Evolutionary conservation across 192 early-diverging fungal species (phyloP).

Genomic region (Nowakowskiella sp.): DNA sequence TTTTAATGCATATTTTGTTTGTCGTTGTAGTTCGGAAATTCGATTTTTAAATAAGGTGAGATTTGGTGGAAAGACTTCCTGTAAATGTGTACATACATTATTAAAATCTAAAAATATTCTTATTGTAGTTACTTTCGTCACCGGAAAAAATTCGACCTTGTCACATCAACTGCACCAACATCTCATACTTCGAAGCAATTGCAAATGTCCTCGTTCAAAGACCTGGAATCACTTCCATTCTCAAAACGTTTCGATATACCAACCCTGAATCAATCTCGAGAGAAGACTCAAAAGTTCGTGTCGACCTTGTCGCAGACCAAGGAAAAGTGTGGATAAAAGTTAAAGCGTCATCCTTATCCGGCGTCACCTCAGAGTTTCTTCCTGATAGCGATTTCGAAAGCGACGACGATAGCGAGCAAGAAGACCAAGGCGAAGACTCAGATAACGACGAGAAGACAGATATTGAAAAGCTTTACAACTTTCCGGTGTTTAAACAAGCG

Average conservation of each 20-base stretch:
- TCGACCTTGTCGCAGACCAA: slow-evolving; percentile 23
- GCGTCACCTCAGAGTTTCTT: slow-evolving; percentile 16
- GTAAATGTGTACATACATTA: too few species aligned
- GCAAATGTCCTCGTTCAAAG: slow-evolving; percentile 6
- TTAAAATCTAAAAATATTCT: too few species aligned
- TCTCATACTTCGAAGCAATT: slow-evolving; percentile 26
- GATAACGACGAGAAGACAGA: background rate
- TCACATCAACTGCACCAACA: slow-evolving; percentile 30
- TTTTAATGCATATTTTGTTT: too few species aligned
- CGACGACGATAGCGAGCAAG: slow-evolving; percentile 10
- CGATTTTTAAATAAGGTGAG: too few species aligned
- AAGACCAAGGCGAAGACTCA: slow-evolving; percentile 7
- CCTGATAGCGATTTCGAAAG: slow-evolving; percentile 11
- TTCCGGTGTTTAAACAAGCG: slow-evolving; percentile 28
- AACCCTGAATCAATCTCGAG: background rate
- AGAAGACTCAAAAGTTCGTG: slow-evolving; percentile 12
- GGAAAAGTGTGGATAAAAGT: slow-evolving; percentile 39
- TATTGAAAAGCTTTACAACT: slow-evolving; percentile 2
- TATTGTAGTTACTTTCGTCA: too few species aligned
- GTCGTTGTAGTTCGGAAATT: too few species aligned
- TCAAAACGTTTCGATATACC: background rate
- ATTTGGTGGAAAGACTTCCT: too few species aligned
- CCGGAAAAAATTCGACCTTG: background rate
- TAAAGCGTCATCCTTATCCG: slow-evolving; percentile 27
- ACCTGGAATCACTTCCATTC: slow-evolving; percentile 18